Base-by-base conservation (phyloP, 2,329 filamentous ascomycete species). In the Fulvia fulva region DNA sequence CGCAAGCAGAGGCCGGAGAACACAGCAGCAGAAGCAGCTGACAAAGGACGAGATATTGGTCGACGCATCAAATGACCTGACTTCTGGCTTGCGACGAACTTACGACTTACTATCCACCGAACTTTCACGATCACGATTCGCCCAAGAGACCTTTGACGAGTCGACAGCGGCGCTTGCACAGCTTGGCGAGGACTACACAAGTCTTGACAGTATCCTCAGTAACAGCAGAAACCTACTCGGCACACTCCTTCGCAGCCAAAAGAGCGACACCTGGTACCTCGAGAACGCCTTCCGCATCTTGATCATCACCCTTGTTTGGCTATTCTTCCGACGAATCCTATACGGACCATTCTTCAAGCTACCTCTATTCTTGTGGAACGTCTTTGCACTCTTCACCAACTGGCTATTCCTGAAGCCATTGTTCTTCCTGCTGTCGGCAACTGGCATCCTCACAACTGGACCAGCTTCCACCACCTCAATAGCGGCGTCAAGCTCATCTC, bases 261-360 rank as follows among this genome's bases (percentile, higher is more conserved):
- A 99, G 80, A 94, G 88, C 64, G 94, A 99, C 72, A 97, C 92
- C 2, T 99, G 94, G 94, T 99, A 99, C 72, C 83, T 99, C 32
- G 89, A 94, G 75, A 95, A 90, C 37, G 86, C 92, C 1, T 86
- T 97, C 65, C 95, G 92, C 71, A 81, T 97, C 66, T 82, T 97
- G 16, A 70, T 88, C 22, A 83, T 77, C 5, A 97, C 91, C 1
- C 85, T 92, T 44, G 80, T 79, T 28, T 99, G 94, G 94, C 81
- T 99, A 7, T 71, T 96, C 6, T 97, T 95, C 70, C 81, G 94
- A 26, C 80, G 94, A 46, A 79, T 93, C 43, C 71, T 99, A 7
- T 99, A 95, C 77, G 93, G 94, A 0, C 94, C 94, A 1, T 79
- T 97, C 22, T 75, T 97, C 23, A 93, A 89, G 83, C 78, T 94